These are phyloP conservation scores for Sideroxylon spinosum DNA, from an alignment of 179 eudicot genomes.

Conservation along the genomic window DNA sequence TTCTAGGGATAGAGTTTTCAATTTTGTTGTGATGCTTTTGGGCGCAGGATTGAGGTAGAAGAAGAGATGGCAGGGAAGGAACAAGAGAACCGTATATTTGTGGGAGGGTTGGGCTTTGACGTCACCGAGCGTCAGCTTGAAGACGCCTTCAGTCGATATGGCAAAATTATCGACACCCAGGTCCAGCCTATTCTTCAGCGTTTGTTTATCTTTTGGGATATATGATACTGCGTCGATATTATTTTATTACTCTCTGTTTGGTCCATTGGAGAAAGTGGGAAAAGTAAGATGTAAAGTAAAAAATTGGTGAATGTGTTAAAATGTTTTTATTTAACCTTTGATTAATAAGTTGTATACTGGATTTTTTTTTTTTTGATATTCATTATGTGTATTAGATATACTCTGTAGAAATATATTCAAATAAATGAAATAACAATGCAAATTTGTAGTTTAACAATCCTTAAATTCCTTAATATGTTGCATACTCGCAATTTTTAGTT, in stretches of 20 bases:
- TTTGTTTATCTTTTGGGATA: not conserved
- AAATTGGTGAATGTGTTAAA: not conserved
- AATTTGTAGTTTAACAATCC: not conserved
- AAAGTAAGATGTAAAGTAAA: not conserved
- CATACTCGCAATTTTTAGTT: not conserved
- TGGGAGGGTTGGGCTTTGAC: conserved; percentile 60
- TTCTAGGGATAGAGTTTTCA: too few species aligned
- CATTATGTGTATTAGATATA: not conserved
- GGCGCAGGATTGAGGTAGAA: not conserved
- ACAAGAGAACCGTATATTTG: conserved; percentile 51
- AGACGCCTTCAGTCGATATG: conserved; percentile 52
- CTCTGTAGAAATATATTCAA: not conserved
- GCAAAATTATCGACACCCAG: conserved; percentile 54
- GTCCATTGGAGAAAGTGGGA: not conserved
- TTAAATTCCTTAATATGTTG: not conserved
- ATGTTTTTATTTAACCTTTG: not conserved
- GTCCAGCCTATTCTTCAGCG: conserved; percentile 17
- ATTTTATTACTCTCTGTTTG: not conserved
- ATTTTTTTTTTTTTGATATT: not conserved
- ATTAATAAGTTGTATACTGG: too few species aligned
- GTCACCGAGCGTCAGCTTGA: conserved; percentile 55
- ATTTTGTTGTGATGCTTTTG: not conserved
- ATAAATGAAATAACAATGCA: not conserved
- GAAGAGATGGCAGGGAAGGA: conserved; percentile 49
- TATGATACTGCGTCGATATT: not conserved